phyloP scores from a whole-genome alignment of 768 basidiomycete species.

The Mrakia gelida region DNA sequence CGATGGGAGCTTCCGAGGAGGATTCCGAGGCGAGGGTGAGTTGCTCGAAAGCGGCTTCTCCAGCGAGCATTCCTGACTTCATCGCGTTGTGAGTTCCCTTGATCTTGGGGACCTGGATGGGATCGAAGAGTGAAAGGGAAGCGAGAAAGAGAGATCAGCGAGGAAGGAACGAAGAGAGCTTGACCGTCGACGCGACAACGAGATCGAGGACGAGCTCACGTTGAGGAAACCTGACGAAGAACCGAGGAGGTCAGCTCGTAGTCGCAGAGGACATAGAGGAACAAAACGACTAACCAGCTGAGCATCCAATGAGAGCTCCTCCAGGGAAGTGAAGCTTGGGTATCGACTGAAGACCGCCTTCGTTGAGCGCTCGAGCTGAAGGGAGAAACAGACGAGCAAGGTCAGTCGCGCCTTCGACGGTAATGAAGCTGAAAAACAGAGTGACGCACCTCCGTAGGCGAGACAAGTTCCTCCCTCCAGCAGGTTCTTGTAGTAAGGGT shows the following conservation, averaged over 20 bases:
- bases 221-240: slow-evolving; percentile 72
- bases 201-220: slow-evolving; percentile 50
- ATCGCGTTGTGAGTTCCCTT: slow-evolving; percentile 98
- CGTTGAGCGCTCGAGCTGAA: slow-evolving; percentile 74
- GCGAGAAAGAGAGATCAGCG: background rate
- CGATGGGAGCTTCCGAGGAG: slow-evolving; percentile 46
- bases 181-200: background rate
- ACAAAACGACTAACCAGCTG: slow-evolving; percentile 50
- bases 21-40: slow-evolving; percentile 42
- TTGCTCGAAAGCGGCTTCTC: slow-evolving; percentile 73
- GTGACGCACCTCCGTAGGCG: slow-evolving; percentile 60
- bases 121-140: background rate
- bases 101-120: slow-evolving; percentile 50
- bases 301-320: slow-evolving; percentile 89
- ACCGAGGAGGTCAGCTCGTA: background rate
- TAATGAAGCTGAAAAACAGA: background rate
- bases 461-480: slow-evolving; percentile 72
- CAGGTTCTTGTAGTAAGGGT: slow-evolving; percentile 80
- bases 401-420: background rate
- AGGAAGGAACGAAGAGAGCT: slow-evolving; percentile 1
- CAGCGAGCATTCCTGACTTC: slow-evolving; percentile 97
- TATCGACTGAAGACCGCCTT: slow-evolving; percentile 88
- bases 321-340: slow-evolving; percentile 87
- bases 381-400: background rate
- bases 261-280: background rate